Conservation (phyloP, 179 eudicot species). For the Silene vulgaris region DNA sequence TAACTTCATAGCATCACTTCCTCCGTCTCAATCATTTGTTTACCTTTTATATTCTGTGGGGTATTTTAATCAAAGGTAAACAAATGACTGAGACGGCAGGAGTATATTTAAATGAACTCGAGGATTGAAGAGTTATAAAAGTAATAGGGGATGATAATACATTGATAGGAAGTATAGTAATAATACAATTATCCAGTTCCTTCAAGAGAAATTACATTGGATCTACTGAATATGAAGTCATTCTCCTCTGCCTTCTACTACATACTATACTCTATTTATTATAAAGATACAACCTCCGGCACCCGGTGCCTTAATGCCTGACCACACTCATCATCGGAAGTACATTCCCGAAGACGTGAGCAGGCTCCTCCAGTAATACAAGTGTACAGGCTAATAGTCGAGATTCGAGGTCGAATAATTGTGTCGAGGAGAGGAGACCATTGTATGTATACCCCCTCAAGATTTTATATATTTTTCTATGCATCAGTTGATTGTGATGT, state of each 20-base stretch:
- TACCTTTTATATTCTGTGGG: no score
- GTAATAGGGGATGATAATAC: no score
- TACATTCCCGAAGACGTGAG: constrained; percentile 19
- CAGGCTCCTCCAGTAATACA: constrained; percentile 19
- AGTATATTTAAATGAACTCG: no score
- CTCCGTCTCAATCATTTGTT: no score
- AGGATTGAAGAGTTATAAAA: no score
- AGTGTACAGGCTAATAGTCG: constrained; percentile 15
- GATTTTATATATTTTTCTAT: not conserved
- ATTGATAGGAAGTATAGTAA: not conserved
- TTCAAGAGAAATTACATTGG: constrained; percentile 25
- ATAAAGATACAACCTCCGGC: constrained; percentile 20
- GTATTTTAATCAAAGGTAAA: no score
- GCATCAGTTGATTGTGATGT: constrained; percentile 36
- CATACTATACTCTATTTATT: constrained; percentile 6
- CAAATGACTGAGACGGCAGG: no score
- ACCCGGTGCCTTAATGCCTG: constrained; percentile 17
- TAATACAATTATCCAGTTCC: constrained; percentile 19
- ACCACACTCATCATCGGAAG: constrained; percentile 14
- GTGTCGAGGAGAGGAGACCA: not conserved
- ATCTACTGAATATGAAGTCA: constrained; percentile 16
- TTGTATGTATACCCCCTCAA: no score
- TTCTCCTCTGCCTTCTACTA: constrained; percentile 25
- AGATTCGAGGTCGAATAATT: constrained; percentile 4
- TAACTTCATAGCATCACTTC: no score